Conservation (phyloP, 2,329 filamentous ascomycete species). For the Aspergillus aculeatus region DNA sequence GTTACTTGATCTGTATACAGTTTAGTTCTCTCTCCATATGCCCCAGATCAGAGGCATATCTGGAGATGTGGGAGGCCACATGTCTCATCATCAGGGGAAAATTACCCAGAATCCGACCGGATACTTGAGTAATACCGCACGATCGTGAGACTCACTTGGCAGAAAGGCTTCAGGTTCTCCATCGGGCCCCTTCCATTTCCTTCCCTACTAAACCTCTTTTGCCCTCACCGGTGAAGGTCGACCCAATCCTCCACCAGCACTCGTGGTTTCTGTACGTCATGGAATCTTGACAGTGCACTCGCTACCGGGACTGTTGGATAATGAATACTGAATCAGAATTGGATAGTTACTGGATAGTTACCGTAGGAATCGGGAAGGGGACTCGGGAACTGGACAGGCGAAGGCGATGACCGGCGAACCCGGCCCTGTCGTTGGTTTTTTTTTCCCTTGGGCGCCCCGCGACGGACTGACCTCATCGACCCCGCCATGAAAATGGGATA, state of each 20-base stretch:
- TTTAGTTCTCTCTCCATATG: neutral
- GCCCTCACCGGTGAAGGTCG: slow-evolving; percentile 21
- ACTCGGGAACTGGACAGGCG: neutral
- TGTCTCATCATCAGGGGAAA: neutral
- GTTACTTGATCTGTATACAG: neutral
- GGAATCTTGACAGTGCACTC: slow-evolving; percentile 13
- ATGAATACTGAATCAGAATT: neutral
- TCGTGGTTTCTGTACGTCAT: slow-evolving; percentile 29
- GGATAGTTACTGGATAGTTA: neutral
- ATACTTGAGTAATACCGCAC: neutral
- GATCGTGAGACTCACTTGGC: neutral
- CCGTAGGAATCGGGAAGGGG: neutral
- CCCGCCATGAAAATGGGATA: slow-evolving; percentile 14
- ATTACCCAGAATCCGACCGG: neutral
- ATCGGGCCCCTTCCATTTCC: slow-evolving; percentile 11
- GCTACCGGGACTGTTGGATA: slow-evolving; percentile 9
- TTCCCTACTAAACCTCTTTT: slow-evolving; percentile 20
- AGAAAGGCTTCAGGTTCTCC: neutral
- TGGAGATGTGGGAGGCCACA: neutral
- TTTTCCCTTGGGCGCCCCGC: slow-evolving; percentile 5
- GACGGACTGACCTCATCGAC: slow-evolving; percentile 35
- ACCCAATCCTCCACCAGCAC: slow-evolving; percentile 15
- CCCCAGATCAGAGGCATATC: neutral
- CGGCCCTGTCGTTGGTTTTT: slow-evolving; percentile 23
- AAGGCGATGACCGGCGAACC: slow-evolving; percentile 16